Evolutionary conservation across 345 rosid species (phyloP).

Genomic region (Angophora floribunda): DNA sequence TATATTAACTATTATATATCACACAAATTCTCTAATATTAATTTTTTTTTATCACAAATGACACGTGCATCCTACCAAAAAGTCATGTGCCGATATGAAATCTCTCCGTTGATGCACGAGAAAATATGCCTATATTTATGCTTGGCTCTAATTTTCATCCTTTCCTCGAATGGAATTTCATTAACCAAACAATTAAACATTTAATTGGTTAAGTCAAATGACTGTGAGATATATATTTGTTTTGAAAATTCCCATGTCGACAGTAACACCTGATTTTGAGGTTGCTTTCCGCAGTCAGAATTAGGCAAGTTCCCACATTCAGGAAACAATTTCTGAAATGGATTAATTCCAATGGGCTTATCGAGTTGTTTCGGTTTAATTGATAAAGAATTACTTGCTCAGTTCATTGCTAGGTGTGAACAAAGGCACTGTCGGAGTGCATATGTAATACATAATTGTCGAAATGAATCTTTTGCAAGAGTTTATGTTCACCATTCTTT

Average conservation of each 20-base stretch:
- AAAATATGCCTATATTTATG: not conserved
- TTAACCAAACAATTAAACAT: not conserved
- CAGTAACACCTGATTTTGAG: not conserved
- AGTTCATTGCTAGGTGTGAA: not conserved
- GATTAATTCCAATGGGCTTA: not conserved
- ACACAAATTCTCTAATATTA: no score
- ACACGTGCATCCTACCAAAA: no score
- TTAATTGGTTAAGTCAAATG: not conserved
- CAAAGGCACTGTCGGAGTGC: not conserved
- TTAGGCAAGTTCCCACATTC: not conserved
- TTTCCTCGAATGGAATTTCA: not conserved
- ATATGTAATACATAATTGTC: not conserved
- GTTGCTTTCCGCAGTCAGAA: not conserved
- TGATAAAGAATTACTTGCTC: not conserved
- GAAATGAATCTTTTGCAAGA: not conserved
- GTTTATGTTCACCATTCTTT: not conserved
- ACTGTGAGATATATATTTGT: not conserved
- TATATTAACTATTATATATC: no score
- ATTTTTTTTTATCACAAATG: no score
- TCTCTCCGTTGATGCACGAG: fast-evolving
- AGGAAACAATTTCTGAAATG: not conserved
- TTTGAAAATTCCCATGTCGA: not conserved
- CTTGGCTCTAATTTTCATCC: not conserved
- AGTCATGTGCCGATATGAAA: not conserved
- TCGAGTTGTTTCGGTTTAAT: no score